These are phyloP conservation scores for Rubus parviflorus DNA, from an alignment of 306 rosid species.

Conservation along the genomic window DNA sequence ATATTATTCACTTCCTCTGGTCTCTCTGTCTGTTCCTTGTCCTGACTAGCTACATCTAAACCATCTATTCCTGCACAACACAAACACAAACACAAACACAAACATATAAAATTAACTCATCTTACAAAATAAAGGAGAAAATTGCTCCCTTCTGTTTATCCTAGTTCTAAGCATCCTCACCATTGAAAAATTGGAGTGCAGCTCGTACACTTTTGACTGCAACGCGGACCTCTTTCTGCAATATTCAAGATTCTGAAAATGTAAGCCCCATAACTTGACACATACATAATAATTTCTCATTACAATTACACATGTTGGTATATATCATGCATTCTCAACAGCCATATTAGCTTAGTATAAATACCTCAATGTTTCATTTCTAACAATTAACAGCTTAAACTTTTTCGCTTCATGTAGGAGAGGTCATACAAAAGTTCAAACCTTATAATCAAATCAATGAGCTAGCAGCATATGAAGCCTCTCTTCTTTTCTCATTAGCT, in stretches of 20 bases:
- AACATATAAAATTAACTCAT: background rate
- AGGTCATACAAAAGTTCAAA: background rate
- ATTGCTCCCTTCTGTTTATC: background rate
- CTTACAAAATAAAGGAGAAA: background rate
- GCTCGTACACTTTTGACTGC: background rate
- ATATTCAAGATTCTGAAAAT: background rate
- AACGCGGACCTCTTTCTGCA: background rate
- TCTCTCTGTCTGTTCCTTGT: background rate
- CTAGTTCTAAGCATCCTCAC: background rate
- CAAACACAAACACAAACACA: background rate
- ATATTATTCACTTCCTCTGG: background rate
- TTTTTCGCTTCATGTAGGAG: no score
- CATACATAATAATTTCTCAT: background rate
- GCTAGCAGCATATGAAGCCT: background rate
- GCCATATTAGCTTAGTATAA: no score
- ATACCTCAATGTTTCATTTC: no score
- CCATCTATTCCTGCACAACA: background rate
- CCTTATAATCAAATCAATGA: background rate
- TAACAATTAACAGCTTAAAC: no score
- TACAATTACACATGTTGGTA: no score
- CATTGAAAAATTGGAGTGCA: background rate
- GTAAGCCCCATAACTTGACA: background rate
- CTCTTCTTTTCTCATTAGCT: no score
- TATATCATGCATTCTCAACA: no score
- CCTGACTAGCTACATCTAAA: background rate